These are phyloP conservation scores for Polytolypa hystricis DNA, from an alignment of 2,329 filamentous ascomycete genomes.

Conservation along the genomic window DNA sequence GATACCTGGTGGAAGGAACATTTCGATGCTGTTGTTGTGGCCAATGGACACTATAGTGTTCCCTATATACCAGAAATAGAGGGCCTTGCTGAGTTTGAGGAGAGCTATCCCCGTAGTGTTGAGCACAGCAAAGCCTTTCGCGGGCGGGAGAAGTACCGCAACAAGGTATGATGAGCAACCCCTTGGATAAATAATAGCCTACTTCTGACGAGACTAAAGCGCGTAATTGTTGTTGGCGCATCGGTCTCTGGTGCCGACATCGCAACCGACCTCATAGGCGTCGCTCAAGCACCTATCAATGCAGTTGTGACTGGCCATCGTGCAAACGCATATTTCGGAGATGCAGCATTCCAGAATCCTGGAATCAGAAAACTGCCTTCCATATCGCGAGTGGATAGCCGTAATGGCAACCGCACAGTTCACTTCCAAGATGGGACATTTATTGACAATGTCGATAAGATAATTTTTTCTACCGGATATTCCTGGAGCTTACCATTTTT, in stretches of 20 bases:
- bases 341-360: slow-evolving; percentile 45
- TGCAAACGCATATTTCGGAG: slow-evolving; percentile 32
- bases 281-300: slow-evolving; percentile 50
- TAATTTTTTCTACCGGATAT: slow-evolving; percentile 84
- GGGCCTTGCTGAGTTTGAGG: slow-evolving; percentile 49
- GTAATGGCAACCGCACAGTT: slow-evolving; percentile 41
- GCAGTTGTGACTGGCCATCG: slow-evolving; percentile 48
- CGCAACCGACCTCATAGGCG: slow-evolving; percentile 56
- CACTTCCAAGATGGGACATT: slow-evolving; percentile 54
- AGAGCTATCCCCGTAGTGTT: slow-evolving; percentile 48
- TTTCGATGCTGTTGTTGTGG: slow-evolving; percentile 66
- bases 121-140: slow-evolving; percentile 73
- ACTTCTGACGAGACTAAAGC: slow-evolving; percentile 34
- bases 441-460: slow-evolving; percentile 57
- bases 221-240: slow-evolving; percentile 73
- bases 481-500: slow-evolving; percentile 72
- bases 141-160: slow-evolving; percentile 47
- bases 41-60: slow-evolving; percentile 62
- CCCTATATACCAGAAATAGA: slow-evolving; percentile 54
- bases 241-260: slow-evolving; percentile 77
- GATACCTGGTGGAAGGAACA: slow-evolving; percentile 54
- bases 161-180: slow-evolving; percentile 17
- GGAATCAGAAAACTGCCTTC: slow-evolving; percentile 39
- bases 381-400: slow-evolving; percentile 38
- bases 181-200: not conserved